A percentile compares a stretch with the other conserved stretches of the same genome.
These are phyloP conservation scores for Exophiala aquamarina DNA, from an alignment of 2,329 filamentous ascomycete genomes.

Conservation along the genomic window DNA sequence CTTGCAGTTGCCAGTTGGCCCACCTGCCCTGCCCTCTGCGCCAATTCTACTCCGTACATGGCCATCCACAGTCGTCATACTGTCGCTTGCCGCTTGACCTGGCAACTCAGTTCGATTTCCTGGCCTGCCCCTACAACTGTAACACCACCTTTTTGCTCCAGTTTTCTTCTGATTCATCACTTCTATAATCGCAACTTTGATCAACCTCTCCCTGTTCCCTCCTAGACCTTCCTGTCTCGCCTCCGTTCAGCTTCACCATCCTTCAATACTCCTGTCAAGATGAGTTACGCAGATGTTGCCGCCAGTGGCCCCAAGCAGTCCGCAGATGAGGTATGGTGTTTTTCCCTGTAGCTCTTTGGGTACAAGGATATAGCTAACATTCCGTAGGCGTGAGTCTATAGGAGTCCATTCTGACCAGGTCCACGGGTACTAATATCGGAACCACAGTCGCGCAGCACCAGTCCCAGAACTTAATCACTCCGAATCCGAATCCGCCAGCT, in stretches of 20 bases:
- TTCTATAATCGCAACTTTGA: background rate
- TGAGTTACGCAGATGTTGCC: conserved; percentile 52
- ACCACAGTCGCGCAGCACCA: conserved; percentile 41
- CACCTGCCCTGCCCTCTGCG: no score
- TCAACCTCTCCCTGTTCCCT: conserved; percentile 1
- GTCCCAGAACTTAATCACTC: conserved; percentile 40
- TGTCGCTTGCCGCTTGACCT: no score
- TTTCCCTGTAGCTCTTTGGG: conserved; percentile 2
- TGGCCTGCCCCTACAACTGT: background rate
- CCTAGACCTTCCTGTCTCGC: background rate
- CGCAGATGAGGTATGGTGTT: conserved; percentile 42
- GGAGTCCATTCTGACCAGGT: background rate
- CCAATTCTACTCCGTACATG: no score
- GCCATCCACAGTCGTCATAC: no score
- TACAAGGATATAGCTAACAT: conserved; percentile 1
- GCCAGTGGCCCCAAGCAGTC: conserved; percentile 48
- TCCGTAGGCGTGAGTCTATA: conserved; percentile 20
- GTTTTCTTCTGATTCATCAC: background rate
- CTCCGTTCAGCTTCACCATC: background rate
- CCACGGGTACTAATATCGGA: conserved; percentile 9
- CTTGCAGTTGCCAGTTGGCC: no score
- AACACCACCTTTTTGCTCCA: conserved; percentile 1
- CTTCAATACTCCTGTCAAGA: conserved; percentile 27
- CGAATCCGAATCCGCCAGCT: conserved; percentile 40
- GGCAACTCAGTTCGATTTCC: no score